Base-by-base conservation (phyloP, 495 filamentous ascomycete genomes). In the Daldinia concentrica region DNA sequence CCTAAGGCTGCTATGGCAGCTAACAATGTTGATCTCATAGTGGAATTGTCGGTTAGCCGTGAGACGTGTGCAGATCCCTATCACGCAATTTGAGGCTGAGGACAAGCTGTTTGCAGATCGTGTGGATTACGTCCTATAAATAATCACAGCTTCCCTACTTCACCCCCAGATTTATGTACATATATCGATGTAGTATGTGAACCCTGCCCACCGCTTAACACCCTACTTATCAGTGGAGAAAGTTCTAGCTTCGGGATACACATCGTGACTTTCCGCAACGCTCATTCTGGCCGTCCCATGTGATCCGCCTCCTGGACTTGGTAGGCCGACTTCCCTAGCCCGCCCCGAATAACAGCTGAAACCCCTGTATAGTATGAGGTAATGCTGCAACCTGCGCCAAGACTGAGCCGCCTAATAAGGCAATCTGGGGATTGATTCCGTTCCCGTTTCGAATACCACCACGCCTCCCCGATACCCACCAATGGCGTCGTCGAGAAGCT, bases 21-120 rank as follows among this genome's bases (percentile, higher is more conserved):
- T 58, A 77, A 17, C 17, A 73, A 51, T 54, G 77, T 72, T 11
- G 76, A 79, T 79, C 84, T 85, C 83, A 85, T 85, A 41, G 48
- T 62, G 48, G 22, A 41, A 41, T 67, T 51, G 1, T 19, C n/a
- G 6, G 17, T 37, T 34, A 4, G 26, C 32, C 57, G 26, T 32
- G 26, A 11, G 26, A 43, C n/a, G 9, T 22, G 7, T 50, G 48
- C 29, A 30, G 50, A 61, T 65, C n/a, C 29, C 55, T 43, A 58
- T 71, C 37, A 52, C 55, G 57, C 62, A 62, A 71, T 71, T 19
- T 52, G 39, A 61, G 57, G 68, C 68, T 66, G 55, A 71, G 50
- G 26, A 26, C 4, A 58, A 50, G 54, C 61, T 19, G 19, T n/a
- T 56, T 65, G 62, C 19, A 55, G 68, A 70, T 70, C 68, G 24